phyloP scores from a whole-genome alignment of 78 protist genomes.

The Guillardia theta region DNA sequence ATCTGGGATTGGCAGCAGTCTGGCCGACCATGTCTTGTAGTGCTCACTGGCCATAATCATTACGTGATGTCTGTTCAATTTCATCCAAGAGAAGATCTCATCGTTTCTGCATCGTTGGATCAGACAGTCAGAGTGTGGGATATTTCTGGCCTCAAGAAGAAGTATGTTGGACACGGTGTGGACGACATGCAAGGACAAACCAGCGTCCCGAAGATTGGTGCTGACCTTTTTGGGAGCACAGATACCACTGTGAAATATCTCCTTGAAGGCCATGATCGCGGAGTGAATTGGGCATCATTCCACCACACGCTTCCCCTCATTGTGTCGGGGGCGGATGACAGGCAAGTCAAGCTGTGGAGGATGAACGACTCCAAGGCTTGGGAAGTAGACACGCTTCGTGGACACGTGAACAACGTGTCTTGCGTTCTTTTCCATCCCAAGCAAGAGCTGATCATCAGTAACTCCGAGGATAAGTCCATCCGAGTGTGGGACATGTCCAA shows the following conservation, averaged over 20 bases:
- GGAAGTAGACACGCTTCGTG: slow-evolving; percentile 91
- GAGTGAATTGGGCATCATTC: slow-evolving; percentile 99
- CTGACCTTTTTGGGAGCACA: slow-evolving; percentile 83
- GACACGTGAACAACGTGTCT: slow-evolving; percentile 94
- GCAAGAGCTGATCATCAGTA: slow-evolving; percentile 74
- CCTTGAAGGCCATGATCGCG: slow-evolving; percentile 80
- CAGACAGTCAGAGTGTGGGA: slow-evolving; percentile 98
- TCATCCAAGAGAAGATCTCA: slow-evolving; percentile 93
- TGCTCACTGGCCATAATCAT: slow-evolving; percentile 98
- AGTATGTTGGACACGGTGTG: not conserved
- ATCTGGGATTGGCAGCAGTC: slow-evolving; percentile 98
- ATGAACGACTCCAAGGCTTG: slow-evolving; percentile 65
- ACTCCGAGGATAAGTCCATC: slow-evolving; percentile 95
- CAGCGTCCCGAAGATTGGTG: not conserved
- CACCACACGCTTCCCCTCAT: slow-evolving; percentile 93
- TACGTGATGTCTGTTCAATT: slow-evolving; percentile 98
- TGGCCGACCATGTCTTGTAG: slow-evolving; percentile 74
- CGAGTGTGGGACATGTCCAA: slow-evolving; percentile 95
- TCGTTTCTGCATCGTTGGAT: slow-evolving; percentile 97
- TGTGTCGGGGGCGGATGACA: slow-evolving; percentile 96
- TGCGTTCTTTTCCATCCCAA: slow-evolving; percentile 95
- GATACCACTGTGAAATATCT: slow-evolving; percentile 86
- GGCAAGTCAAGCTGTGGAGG: slow-evolving; percentile 80
- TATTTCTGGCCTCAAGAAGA: slow-evolving; percentile 42
- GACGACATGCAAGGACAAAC: not conserved